Evolutionary conservation across 1,139 yeast species (phyloP).

Genomic region (Suhomyces anneliseae): DNA sequence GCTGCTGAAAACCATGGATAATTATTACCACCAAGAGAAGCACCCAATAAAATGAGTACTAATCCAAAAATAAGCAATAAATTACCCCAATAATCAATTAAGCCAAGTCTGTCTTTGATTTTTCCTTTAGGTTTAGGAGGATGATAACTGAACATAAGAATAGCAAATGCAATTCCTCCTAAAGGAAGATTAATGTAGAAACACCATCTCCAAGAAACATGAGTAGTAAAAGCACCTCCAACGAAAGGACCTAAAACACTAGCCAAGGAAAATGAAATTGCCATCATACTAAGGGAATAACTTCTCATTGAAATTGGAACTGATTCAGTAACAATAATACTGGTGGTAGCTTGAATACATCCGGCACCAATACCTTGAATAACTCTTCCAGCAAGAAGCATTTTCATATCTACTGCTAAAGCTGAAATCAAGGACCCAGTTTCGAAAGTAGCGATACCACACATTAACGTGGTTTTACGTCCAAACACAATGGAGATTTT

Average conservation of each 20-base stretch:
- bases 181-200: slow-evolving; percentile 27
- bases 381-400: slow-evolving; percentile 25
- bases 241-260: slow-evolving; percentile 26
- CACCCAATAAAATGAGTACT: slow-evolving; percentile 19
- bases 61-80: slow-evolving; percentile 17
- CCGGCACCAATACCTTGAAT: slow-evolving; percentile 27
- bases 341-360: slow-evolving; percentile 20
- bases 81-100: slow-evolving; percentile 20
- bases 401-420: slow-evolving; percentile 20
- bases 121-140: slow-evolving; percentile 18
- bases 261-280: slow-evolving; percentile 21
- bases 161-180: slow-evolving; percentile 21
- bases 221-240: slow-evolving; percentile 25
- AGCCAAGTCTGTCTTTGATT: slow-evolving; percentile 7
- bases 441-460: slow-evolving; percentile 22
- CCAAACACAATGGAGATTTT: slow-evolving; percentile 25
- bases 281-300: slow-evolving; percentile 20
- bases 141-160: slow-evolving; percentile 17
- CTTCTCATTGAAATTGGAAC: slow-evolving; percentile 22
- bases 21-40: slow-evolving; percentile 20
- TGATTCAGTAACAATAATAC: slow-evolving; percentile 21
- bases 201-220: slow-evolving; percentile 28
- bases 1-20: slow-evolving; percentile 21
- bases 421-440: slow-evolving; percentile 22
- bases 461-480: slow-evolving; percentile 18